Evolutionary conservation across 2,329 filamentous ascomycete species (phyloP).

Genomic region (Sclerotinia minor): DNA sequence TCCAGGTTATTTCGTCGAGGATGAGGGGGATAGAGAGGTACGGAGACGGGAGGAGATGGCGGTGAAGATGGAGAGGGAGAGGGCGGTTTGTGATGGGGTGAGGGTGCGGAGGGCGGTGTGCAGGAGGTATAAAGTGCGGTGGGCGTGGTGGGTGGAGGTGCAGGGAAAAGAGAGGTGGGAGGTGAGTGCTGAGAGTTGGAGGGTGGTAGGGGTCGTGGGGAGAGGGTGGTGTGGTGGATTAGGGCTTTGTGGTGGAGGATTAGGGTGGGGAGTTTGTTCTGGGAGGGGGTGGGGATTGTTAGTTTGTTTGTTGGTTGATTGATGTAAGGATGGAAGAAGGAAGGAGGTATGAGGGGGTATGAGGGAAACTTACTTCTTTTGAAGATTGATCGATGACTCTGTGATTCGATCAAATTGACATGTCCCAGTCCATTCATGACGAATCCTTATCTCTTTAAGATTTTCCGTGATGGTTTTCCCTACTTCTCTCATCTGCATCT

Average conservation of each 20-base stretch:
- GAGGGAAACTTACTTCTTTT: slow-evolving; percentile 30
- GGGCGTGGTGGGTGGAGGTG: slow-evolving; percentile 27
- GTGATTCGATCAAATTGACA: slow-evolving; percentile 25
- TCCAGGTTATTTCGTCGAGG: too few species aligned
- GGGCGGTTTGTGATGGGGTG: too few species aligned
- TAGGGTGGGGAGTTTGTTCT: slow-evolving; percentile 28
- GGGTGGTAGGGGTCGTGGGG: slow-evolving; percentile 29
- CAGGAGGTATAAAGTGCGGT: too few species aligned
- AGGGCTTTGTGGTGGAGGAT: slow-evolving; percentile 27
- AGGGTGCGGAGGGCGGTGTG: too few species aligned
- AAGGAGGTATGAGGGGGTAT: too few species aligned
- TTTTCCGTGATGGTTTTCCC: not conserved
- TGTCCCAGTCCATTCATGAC: slow-evolving; percentile 35
- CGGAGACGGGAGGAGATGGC: too few species aligned
- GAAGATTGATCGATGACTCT: slow-evolving; percentile 19
- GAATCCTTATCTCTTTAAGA: slow-evolving; percentile 7
- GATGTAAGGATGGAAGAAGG: not conserved
- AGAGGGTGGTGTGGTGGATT: slow-evolving; percentile 14
- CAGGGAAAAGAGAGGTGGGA: slow-evolving; percentile 35
- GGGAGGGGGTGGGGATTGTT: too few species aligned
- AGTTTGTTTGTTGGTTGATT: not conserved
- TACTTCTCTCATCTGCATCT: not conserved
- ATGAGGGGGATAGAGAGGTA: too few species aligned
- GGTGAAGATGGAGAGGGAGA: too few species aligned
- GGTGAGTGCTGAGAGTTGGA: slow-evolving; percentile 25